These are phyloP conservation scores for Kregervanrija delftensis DNA, from an alignment of 805 yeast genomes.

Conservation along the genomic window DNA sequence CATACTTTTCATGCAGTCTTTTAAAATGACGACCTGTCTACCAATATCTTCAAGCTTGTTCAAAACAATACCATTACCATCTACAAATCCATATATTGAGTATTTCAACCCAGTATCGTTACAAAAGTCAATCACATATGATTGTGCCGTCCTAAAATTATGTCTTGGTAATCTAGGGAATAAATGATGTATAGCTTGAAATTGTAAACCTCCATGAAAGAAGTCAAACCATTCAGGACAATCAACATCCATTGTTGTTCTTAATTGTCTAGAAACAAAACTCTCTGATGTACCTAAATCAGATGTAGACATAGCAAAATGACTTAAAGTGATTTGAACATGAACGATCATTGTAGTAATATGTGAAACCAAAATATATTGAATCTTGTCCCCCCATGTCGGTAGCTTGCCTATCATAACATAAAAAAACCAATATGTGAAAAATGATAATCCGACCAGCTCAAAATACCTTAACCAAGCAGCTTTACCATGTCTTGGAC, in stretches of 20 bases:
- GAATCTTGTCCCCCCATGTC: conserved; percentile 45
- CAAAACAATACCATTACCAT: conserved; percentile 70
- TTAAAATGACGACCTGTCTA: conserved; percentile 68
- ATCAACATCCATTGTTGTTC: conserved; percentile 93
- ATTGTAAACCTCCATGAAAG: conserved; percentile 87
- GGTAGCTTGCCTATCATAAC: conserved; percentile 47
- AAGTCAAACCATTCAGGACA: conserved; percentile 92
- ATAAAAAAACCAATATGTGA: conserved; percentile 80
- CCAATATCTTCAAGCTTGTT: conserved; percentile 67
- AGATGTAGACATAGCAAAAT: conserved; percentile 90
- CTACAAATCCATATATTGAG: conserved; percentile 76
- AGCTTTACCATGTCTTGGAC: conserved; percentile 76
- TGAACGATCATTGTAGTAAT: conserved; percentile 86
- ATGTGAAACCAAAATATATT: conserved; percentile 67
- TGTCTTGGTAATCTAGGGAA: conserved; percentile 89
- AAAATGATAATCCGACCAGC: conserved; percentile 58
- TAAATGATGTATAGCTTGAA: conserved; percentile 85
- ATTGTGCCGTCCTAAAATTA: conserved; percentile 71
- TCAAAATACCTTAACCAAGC: conserved; percentile 85
- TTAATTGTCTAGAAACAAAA: conserved; percentile 69
- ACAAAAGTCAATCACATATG: conserved; percentile 67
- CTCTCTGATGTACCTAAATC: conserved; percentile 78
- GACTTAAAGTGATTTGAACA: conserved; percentile 84
- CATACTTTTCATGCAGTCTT: conserved; percentile 65
- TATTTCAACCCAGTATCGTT: conserved; percentile 69